Evolutionary conservation across 441 rosid species (phyloP).

Genomic region (Populus hybrid): DNA sequence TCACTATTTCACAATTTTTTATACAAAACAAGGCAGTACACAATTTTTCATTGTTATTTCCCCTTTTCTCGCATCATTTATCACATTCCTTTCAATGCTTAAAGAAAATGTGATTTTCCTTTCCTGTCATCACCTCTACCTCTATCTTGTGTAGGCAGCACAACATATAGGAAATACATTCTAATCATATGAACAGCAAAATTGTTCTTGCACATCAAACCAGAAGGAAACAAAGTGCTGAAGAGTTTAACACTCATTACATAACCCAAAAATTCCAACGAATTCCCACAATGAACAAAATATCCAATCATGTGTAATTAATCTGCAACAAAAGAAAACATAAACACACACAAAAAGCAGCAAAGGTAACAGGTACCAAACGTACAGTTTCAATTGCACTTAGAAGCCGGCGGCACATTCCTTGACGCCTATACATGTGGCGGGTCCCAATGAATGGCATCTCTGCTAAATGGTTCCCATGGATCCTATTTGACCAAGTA

Average conservation of each 20-base stretch:
- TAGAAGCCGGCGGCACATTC: constrained; percentile 94
- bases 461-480: constrained; percentile 83
- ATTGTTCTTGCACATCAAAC: background rate
- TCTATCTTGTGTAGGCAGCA: background rate
- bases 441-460: constrained; percentile 59
- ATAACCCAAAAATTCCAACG: background rate
- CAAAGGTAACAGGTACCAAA: constrained; percentile 5
- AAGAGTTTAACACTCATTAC: background rate
- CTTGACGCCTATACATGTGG: constrained; percentile 66
- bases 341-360: background rate
- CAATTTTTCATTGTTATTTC: background rate
- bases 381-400: constrained; percentile 76
- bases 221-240: background rate
- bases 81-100: background rate
- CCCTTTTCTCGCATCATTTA: background rate
- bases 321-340: background rate
- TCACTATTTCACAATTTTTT: background rate
- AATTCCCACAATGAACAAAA: background rate
- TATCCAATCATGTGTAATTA: background rate
- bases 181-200: background rate
- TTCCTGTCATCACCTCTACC: background rate
- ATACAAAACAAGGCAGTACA: background rate
- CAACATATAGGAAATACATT: background rate
- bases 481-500: constrained; percentile 55
- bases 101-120: background rate